Evolutionary conservation across 176 grass and related monocot genomes (phyloP).

Genomic region (Carex myosuroides): DNA sequence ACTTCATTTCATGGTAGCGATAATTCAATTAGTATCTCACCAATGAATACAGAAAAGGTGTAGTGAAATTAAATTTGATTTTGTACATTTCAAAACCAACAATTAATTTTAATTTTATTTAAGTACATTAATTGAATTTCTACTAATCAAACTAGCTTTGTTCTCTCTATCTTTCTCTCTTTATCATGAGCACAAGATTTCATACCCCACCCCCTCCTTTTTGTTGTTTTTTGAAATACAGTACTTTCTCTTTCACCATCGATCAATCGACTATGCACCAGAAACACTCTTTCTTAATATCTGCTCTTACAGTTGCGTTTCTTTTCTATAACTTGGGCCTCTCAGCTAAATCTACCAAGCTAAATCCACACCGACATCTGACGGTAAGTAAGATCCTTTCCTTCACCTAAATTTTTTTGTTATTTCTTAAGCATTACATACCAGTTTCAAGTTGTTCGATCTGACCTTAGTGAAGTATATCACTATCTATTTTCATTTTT

Average conservation of each 20-base stretch:
- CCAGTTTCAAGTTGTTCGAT: not conserved
- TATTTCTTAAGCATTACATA: not conserved
- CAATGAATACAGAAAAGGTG: not conserved
- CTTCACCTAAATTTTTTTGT: not conserved
- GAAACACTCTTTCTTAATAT: not conserved
- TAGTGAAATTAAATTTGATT: not conserved
- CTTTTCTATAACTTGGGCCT: not conserved
- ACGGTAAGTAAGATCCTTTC: not conserved
- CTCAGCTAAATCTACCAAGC: not conserved
- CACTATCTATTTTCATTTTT: not conserved
- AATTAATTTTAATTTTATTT: not conserved
- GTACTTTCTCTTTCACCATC: not conserved
- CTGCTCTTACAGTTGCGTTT: not conserved
- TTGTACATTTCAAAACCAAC: too few relatives aligned
- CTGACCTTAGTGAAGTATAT: not conserved
- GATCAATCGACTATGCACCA: not conserved
- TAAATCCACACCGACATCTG: not conserved
- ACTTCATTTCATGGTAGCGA: not conserved
- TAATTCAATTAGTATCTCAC: not conserved
- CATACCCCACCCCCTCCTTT: not conserved
- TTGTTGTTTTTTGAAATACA: not conserved
- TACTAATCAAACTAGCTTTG: not conserved
- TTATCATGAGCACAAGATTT: not conserved
- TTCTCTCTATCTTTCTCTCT: not conserved
- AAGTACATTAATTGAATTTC: not conserved